phyloP scores from a whole-genome alignment of 305 asterid species.

The Andrographis paniculata region DNA sequence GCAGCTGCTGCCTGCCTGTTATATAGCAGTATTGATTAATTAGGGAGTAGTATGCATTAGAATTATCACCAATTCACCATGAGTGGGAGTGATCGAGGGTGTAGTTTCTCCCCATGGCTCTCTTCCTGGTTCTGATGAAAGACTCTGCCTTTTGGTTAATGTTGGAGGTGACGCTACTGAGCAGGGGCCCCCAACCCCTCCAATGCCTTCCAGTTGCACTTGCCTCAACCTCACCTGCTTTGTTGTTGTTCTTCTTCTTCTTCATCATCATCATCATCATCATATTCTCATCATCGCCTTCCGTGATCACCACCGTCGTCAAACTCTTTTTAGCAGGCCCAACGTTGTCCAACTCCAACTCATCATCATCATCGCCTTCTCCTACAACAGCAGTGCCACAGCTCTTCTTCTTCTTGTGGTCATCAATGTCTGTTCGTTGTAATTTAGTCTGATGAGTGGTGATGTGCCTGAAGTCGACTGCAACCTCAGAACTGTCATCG shows the following conservation, averaged over 20 bases:
- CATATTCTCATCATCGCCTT: no score
- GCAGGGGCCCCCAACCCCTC: constrained; percentile 13
- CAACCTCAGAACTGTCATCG: constrained; percentile 24
- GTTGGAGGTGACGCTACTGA: constrained; percentile 23
- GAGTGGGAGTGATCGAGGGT: constrained; percentile 9
- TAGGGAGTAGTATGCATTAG: no score
- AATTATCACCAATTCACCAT: constrained; percentile 5
- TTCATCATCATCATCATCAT: constrained; percentile 1
- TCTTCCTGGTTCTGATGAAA: constrained; percentile 34
- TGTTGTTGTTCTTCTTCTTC: no score
- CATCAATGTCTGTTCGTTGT: no score
- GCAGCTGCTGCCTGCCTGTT: no score
- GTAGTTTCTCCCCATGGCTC: constrained; percentile 21
- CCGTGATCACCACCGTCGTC: no score
- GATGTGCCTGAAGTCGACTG: constrained; percentile 34
- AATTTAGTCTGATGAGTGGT: neutral
- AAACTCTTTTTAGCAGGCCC: no score
- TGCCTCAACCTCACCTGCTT: neutral
- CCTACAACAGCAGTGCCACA: neutral
- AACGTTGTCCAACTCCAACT: no score
- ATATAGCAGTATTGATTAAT: no score
- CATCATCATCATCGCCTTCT: constrained; percentile 1
- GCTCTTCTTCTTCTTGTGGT: no score
- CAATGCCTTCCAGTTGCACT: constrained; percentile 6
- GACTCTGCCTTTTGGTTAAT: constrained; percentile 39